A percentile compares a stretch with the other conserved stretches of the same genome.
phyloP scores from a whole-genome alignment of 257 asterid genomes.

The Buddleja alternifolia region DNA sequence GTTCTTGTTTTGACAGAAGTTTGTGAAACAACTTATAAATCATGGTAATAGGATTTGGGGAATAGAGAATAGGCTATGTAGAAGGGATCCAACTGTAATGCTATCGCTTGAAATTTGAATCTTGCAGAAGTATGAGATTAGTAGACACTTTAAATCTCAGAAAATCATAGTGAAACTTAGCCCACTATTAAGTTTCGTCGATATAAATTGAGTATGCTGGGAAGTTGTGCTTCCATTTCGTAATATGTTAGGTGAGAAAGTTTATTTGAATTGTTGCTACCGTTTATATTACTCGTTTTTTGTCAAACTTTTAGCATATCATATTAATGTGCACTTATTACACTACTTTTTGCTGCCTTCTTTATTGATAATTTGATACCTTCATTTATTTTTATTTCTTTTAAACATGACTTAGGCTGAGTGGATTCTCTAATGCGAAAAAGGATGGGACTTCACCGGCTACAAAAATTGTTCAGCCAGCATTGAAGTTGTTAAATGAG shows the following conservation, averaged over 20 bases:
- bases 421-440: conserved; percentile 68
- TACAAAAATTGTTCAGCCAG: conserved; percentile 64
- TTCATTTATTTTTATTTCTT: conserved; percentile 23
- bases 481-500: conserved; percentile 62
- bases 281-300: background rate
- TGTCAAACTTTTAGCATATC: background rate
- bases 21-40: too few species aligned
- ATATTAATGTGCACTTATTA: background rate
- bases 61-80: background rate
- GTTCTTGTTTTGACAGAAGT: too few species aligned
- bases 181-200: background rate
- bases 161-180: background rate
- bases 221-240: conserved; percentile 3
- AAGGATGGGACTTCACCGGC: conserved; percentile 78
- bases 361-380: conserved; percentile 10
- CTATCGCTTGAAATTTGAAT: background rate
- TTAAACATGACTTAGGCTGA: conserved; percentile 56
- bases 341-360: background rate
- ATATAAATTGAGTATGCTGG: background rate
- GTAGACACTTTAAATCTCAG: background rate
- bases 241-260: background rate
- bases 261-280: conserved; percentile 5
- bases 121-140: background rate
- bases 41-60: too few species aligned
- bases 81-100: background rate